Percentiles rank a stretch among this genome's conserved stretches.
Conservation (phyloP, 164 flowering plant species). For the Nelumbo lutea region DNA sequence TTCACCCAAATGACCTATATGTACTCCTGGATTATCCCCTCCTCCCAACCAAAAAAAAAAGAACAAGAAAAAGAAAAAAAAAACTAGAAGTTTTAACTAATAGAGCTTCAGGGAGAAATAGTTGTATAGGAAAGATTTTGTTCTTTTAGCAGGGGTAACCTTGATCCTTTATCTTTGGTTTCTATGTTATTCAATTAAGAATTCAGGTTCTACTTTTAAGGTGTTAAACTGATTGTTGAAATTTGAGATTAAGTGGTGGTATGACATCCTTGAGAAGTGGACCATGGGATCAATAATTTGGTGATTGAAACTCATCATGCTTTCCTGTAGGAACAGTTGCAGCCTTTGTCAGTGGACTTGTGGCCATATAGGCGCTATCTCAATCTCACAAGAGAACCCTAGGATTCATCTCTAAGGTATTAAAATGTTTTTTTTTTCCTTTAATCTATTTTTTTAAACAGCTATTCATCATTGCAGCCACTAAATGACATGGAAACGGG, state of each 20-base stretch:
- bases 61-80: too few relatives aligned
- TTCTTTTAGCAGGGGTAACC: too few relatives aligned
- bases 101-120: background rate
- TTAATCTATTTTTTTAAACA: background rate
- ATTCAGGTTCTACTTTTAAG: background rate
- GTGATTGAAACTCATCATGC: conserved; percentile 88
- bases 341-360: conserved; percentile 57
- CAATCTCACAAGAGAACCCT: conserved; percentile 56
- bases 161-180: background rate
- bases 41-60: too few relatives aligned
- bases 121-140: too few relatives aligned
- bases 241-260: conserved; percentile 56
- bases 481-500: background rate
- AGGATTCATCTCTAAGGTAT: conserved; percentile 41
- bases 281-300: conserved; percentile 91
- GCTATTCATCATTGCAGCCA: conserved; percentile 5
- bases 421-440: background rate
- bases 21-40: too few relatives aligned
- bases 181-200: background rate
- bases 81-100: too few relatives aligned
- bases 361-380: conserved; percentile 77
- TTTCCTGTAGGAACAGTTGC: conserved; percentile 69
- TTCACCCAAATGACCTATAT: too few relatives aligned
- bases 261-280: conserved; percentile 84
- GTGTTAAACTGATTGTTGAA: conserved; percentile 9